phyloP scores from a whole-genome alignment of 495 filamentous ascomycete species.

The Aspergillus saccharolyticus region DNA sequence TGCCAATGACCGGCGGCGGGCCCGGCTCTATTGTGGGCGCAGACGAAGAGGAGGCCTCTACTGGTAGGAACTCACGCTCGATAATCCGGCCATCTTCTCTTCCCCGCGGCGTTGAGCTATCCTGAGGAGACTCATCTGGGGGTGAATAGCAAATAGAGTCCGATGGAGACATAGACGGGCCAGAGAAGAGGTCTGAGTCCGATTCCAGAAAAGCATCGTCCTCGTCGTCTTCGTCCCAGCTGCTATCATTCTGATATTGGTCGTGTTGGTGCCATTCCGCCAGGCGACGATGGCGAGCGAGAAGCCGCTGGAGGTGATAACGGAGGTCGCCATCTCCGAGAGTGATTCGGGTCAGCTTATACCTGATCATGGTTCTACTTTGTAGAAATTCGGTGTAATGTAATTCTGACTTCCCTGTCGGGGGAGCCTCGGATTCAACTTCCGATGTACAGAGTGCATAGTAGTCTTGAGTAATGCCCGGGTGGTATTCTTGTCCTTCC shows the following conservation, averaged over 20 bases:
- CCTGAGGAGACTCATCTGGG: not conserved
- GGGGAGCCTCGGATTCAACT: not conserved
- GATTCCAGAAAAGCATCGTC: slow-evolving; percentile 6
- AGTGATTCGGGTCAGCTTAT: slow-evolving; percentile 47
- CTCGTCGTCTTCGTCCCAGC: slow-evolving; percentile 11
- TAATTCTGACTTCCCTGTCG: not conserved
- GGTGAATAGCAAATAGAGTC: slow-evolving; percentile 1
- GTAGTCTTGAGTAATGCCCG: too few relatives aligned
- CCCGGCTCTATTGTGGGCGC: not conserved
- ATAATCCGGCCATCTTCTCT: not conserved
- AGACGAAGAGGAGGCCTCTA: not conserved
- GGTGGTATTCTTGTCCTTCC: too few relatives aligned
- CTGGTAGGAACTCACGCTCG: not conserved
- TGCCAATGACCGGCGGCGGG: not conserved
- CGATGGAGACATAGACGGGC: slow-evolving; percentile 1
- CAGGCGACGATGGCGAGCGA: slow-evolving; percentile 14
- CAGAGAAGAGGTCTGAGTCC: slow-evolving; percentile 7
- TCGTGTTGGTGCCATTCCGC: slow-evolving; percentile 17
- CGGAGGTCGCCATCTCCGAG: slow-evolving; percentile 50
- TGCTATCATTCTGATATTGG: slow-evolving; percentile 14
- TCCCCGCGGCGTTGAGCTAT: not conserved
- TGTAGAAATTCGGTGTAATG: not conserved
- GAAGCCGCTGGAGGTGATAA: slow-evolving; percentile 22
- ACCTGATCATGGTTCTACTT: slow-evolving; percentile 47
- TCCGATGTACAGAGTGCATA: not conserved